phyloP scores from a whole-genome alignment of 2,329 filamentous ascomycete genomes.

The Aspergillus quadrilineatus region DNA sequence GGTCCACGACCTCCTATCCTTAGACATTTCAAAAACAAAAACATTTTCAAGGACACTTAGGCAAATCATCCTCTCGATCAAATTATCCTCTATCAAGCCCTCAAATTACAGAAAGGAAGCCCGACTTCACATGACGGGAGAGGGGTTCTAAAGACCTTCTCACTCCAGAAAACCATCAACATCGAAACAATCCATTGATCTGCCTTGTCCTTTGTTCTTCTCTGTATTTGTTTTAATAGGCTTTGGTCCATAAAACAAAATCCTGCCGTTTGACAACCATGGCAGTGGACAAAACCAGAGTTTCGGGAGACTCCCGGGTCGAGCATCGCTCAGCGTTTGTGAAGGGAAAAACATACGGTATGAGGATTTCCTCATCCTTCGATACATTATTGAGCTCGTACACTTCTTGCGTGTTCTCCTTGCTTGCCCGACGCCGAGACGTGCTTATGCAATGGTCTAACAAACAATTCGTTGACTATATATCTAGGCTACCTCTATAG shows the following conservation, averaged over 20 bases:
- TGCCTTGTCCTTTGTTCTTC: background rate
- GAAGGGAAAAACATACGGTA: constrained; percentile 57
- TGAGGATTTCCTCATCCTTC: background rate
- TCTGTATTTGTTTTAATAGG: too few relatives aligned
- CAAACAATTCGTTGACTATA: constrained; percentile 4
- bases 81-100: background rate
- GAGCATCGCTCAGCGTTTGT: constrained; percentile 62
- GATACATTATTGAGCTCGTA: background rate
- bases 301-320: constrained; percentile 65
- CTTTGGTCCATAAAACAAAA: too few relatives aligned
- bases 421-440: background rate
- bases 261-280: constrained; percentile 31
- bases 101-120: background rate
- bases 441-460: background rate
- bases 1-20: background rate
- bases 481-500: constrained; percentile 54
- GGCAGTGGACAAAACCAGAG: constrained; percentile 61
- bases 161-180: background rate
- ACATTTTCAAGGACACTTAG: too few relatives aligned
- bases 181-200: background rate
- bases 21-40: too few relatives aligned
- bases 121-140: constrained; percentile 22
- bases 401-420: background rate
- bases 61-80: too few relatives aligned
- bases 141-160: constrained; percentile 3